Evolutionary conservation across 495 filamentous ascomycete species (phyloP).

Genomic region (Letharia lupina): DNA sequence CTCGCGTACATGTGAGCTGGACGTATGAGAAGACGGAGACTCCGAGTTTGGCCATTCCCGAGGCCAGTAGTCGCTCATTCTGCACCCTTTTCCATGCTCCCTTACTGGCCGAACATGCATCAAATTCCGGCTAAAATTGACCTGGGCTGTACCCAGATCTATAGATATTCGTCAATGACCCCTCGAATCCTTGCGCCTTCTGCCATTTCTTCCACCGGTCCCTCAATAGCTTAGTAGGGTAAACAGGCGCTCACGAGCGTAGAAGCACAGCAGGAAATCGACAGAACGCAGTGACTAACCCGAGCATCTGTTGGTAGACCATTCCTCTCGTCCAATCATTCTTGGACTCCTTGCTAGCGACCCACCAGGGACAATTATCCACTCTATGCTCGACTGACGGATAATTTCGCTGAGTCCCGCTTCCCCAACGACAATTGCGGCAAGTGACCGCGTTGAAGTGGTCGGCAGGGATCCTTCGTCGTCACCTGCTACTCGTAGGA

Average conservation of each 20-base stretch:
- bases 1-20: background rate
- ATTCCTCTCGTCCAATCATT: background rate
- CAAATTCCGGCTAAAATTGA: background rate
- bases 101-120: background rate
- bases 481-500: slow-evolving; percentile 5
- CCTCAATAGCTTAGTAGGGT: background rate
- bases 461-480: slow-evolving; percentile 4
- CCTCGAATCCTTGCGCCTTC: background rate
- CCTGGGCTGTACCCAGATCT: background rate
- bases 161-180: background rate
- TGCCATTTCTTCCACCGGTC: background rate
- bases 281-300: background rate
- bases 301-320: background rate
- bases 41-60: background rate
- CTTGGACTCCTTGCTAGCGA: background rate
- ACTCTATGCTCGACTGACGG: background rate
- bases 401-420: background rate
- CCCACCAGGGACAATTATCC: background rate
- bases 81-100: background rate
- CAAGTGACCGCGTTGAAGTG: slow-evolving; percentile 4
- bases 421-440: slow-evolving; percentile 10
- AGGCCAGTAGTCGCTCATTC: background rate
- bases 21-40: background rate
- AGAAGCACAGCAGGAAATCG: background rate
- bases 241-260: background rate